These are phyloP conservation scores for Phytopythium mirpurense DNA, from an alignment of 352 stramenopile genomes.

Conservation along the genomic window DNA sequence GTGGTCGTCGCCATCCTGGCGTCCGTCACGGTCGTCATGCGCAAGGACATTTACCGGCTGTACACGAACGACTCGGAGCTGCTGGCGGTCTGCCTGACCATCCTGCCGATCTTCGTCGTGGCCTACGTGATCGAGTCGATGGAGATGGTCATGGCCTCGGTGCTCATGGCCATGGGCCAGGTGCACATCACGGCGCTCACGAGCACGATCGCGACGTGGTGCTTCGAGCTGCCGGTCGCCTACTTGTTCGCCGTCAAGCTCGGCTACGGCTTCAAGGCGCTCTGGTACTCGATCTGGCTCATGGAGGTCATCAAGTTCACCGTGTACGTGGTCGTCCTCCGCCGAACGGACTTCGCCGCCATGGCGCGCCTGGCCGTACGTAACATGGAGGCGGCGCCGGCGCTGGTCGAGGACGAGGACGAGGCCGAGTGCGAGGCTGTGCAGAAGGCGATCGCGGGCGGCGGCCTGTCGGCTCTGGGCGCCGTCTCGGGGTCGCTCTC, in stretches of 20 bases:
- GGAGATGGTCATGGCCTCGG: constrained; percentile 39
- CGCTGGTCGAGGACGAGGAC: constrained; percentile 10
- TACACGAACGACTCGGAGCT: constrained; percentile 52
- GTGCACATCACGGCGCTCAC: constrained; percentile 45
- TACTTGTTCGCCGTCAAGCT: constrained; percentile 47
- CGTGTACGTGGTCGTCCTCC: constrained; percentile 17
- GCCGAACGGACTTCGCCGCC: constrained; percentile 18
- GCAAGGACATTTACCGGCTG: constrained; percentile 46
- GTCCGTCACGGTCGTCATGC: constrained; percentile 32
- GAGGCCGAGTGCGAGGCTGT: constrained; percentile 14
- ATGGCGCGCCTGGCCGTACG: constrained; percentile 17
- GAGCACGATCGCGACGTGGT: constrained; percentile 52
- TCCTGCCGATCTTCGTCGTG: constrained; percentile 51
- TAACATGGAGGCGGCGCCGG: constrained; percentile 19
- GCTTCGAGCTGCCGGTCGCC: constrained; percentile 44
- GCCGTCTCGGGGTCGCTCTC: constrained; percentile 22
- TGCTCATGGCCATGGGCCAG: constrained; percentile 53
- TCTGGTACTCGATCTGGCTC: constrained; percentile 35
- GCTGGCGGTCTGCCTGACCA: constrained; percentile 43
- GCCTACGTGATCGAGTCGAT: constrained; percentile 56
- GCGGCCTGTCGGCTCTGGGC: constrained; percentile 25
- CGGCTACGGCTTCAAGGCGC: constrained; percentile 34
- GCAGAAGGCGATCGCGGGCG: constrained; percentile 13
- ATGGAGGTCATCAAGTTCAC: constrained; percentile 24
- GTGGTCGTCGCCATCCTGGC: constrained; percentile 42